phyloP scores from a whole-genome alignment of 164 flowering plant species.

The Macadamia tetraphylla region DNA sequence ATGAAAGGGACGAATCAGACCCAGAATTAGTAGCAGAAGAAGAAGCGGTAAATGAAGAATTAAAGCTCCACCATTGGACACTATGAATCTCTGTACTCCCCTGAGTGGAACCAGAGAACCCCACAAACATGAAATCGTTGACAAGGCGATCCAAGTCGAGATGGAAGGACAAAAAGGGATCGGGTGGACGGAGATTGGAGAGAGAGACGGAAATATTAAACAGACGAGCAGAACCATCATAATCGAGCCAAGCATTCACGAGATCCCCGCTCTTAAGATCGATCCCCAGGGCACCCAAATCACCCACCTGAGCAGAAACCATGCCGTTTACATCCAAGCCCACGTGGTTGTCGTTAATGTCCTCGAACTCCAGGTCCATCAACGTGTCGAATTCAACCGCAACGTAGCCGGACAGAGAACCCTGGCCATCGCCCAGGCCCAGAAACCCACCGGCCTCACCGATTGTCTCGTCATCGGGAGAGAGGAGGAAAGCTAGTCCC shows the following conservation, averaged over 20 bases:
- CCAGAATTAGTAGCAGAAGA: slow-evolving; percentile 19
- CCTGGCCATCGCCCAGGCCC: slow-evolving; percentile 35
- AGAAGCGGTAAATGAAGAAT: slow-evolving; percentile 40
- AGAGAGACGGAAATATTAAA: slow-evolving; percentile 56
- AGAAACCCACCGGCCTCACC: slow-evolving; percentile 72
- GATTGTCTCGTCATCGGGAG: slow-evolving; percentile 49
- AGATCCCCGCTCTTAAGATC: slow-evolving; percentile 74
- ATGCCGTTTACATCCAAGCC: slow-evolving; percentile 72
- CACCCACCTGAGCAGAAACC: slow-evolving; percentile 52
- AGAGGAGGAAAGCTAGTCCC: slow-evolving; percentile 65
- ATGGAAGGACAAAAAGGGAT: slow-evolving; percentile 40
- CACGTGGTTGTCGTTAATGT: slow-evolving; percentile 88
- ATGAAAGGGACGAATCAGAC: slow-evolving; percentile 13
- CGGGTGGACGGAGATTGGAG: slow-evolving; percentile 55
- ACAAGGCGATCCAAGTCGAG: slow-evolving; percentile 53
- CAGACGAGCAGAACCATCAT: slow-evolving; percentile 37
- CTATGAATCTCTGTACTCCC: slow-evolving; percentile 90
- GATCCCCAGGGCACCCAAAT: slow-evolving; percentile 46
- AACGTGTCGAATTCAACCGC: slow-evolving; percentile 91
- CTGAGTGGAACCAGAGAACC: slow-evolving; percentile 88
- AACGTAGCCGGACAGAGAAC: slow-evolving; percentile 33
- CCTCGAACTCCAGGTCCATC: slow-evolving; percentile 83
- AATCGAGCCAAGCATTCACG: slow-evolving; percentile 82
- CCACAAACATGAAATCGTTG: slow-evolving; percentile 73
- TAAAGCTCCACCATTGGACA: slow-evolving; percentile 91